phyloP scores from a whole-genome alignment of 2,329 filamentous ascomycete species.

The Colletotrichum trifolii region DNA sequence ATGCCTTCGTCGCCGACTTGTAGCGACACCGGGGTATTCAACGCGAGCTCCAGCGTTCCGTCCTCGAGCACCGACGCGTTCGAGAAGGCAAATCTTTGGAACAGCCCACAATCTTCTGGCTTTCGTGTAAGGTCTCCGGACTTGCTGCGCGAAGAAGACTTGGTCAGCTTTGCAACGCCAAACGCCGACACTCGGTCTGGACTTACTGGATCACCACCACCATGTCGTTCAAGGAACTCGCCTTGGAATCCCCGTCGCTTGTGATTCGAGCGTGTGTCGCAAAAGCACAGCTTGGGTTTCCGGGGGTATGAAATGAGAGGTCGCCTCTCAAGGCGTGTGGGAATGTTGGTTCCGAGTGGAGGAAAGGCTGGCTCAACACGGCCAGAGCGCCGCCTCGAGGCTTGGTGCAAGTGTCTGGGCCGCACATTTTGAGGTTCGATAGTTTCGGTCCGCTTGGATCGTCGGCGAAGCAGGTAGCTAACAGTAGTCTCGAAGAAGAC shows the following conservation, averaged over 20 bases:
- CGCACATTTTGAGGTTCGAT: constrained; percentile 52
- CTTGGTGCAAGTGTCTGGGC: constrained; percentile 52
- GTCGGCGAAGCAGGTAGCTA: no score
- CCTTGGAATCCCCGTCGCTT: constrained; percentile 36
- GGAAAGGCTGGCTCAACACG: constrained; percentile 48
- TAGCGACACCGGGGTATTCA: constrained; percentile 54
- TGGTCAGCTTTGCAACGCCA: neutral
- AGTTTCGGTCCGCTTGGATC: no score
- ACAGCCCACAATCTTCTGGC: constrained; percentile 54
- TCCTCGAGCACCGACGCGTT: constrained; percentile 23
- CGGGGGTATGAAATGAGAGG: constrained; percentile 57
- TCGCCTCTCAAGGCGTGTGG: constrained; percentile 45
- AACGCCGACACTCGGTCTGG: neutral
- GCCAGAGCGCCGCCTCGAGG: constrained; percentile 59
- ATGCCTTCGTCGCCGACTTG: constrained; percentile 59
- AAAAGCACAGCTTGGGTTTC: constrained; percentile 47
- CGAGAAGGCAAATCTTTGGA: constrained; percentile 50
- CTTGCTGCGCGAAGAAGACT: constrained; percentile 42
- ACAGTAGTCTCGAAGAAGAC: no score
- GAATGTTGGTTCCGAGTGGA: neutral
- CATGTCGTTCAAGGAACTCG: constrained; percentile 38
- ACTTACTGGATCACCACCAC: constrained; percentile 59
- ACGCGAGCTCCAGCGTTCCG: constrained; percentile 45
- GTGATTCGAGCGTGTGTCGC: constrained; percentile 58
- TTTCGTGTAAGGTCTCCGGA: constrained; percentile 56